Evolutionary conservation across 306 rosid genomes (phyloP).

Genomic region (Adenanthera pavonina): DNA sequence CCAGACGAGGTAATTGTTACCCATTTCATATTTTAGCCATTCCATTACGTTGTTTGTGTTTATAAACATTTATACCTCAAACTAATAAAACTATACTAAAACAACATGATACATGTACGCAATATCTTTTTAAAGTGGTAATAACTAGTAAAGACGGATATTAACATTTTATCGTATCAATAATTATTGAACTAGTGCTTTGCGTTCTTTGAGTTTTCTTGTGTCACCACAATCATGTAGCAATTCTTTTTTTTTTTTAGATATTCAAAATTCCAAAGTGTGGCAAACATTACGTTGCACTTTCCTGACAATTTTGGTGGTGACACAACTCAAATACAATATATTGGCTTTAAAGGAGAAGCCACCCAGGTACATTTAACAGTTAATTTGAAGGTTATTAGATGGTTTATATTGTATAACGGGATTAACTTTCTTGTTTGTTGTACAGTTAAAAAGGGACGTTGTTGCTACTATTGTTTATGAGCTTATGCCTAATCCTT

Average conservation of each 20-base stretch:
- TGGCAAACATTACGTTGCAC: constrained; percentile 90
- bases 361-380: constrained; percentile 82
- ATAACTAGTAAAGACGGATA: constrained; percentile 6
- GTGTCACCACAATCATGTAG: constrained; percentile 10
- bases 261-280: constrained; percentile 93
- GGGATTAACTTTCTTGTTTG: constrained; percentile 30
- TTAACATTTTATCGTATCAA: not conserved
- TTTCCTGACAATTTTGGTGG: constrained; percentile 92
- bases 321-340: constrained; percentile 79
- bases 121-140: constrained; percentile 17
- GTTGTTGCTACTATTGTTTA: constrained; percentile 89
- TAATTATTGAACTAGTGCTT: constrained; percentile 2
- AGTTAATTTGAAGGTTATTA: constrained; percentile 18
- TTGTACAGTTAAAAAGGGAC: constrained; percentile 83
- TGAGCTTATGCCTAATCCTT: constrained; percentile 94
- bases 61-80: not conserved
- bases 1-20: constrained; percentile 83
- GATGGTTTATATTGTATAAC: constrained; percentile 27
- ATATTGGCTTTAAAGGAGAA: constrained; percentile 97
- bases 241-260: constrained; percentile 44
- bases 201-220: constrained; percentile 25
- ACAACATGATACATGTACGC: not conserved
- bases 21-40: constrained; percentile 24
- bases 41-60: constrained; percentile 18
- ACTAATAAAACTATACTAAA: not conserved